Evolutionary conservation across 805 yeast genomes (phyloP).

Genomic region (Kodamaea sagamina): DNA sequence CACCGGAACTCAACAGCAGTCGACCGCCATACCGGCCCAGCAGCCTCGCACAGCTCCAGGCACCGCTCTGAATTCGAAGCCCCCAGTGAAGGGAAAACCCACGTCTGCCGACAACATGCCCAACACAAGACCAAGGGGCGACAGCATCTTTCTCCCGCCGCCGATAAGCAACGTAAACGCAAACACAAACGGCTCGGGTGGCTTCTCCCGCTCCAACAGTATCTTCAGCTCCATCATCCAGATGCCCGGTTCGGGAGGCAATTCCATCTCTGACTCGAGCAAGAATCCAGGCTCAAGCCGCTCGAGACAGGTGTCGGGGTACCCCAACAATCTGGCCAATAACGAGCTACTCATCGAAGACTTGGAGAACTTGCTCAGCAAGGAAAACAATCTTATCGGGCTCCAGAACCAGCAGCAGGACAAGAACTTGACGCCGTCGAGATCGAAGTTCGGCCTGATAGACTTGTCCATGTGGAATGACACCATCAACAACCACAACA

Average conservation of each 20-base stretch:
- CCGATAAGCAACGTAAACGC: conserved; percentile 7
- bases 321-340: conserved; percentile 15
- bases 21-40: background rate
- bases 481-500: conserved; percentile 11
- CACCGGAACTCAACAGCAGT: background rate
- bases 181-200: conserved; percentile 6
- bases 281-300: conserved; percentile 2
- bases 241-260: conserved; percentile 36
- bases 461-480: conserved; percentile 26
- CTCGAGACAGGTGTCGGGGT: conserved; percentile 23
- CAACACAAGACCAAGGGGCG: conserved; percentile 36
- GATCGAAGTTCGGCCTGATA: conserved; percentile 30
- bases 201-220: conserved; percentile 13
- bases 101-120: background rate
- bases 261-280: conserved; percentile 33
- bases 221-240: conserved; percentile 38
- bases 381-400: conserved; percentile 34
- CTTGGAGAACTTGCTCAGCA: conserved; percentile 34
- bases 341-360: conserved; percentile 30
- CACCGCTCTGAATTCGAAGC: background rate
- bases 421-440: conserved; percentile 16
- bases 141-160: conserved; percentile 16
- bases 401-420: conserved; percentile 12
- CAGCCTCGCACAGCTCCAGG: conserved; percentile 1
- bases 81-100: background rate